A percentile compares a stretch with the other conserved stretches of the same genome.
Evolutionary conservation across 768 basidiomycete species (phyloP).

Genomic region (Leccinum imitatum): DNA sequence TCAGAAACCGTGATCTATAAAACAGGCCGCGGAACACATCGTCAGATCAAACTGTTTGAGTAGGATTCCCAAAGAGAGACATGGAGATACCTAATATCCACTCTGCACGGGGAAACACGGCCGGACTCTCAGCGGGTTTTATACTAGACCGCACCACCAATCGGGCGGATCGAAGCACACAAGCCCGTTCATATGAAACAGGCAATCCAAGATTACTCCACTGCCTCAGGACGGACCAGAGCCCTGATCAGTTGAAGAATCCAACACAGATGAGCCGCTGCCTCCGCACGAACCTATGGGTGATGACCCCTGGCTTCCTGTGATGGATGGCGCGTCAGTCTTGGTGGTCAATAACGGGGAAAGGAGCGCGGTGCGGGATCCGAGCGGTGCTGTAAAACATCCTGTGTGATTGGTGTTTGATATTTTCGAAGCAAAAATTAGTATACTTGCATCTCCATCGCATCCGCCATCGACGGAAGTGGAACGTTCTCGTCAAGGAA

Average conservation of each 20-base stretch:
- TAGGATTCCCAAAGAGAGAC: slow-evolving; percentile 22
- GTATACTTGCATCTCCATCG: slow-evolving; percentile 14
- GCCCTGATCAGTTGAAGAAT: background rate
- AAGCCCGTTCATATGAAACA: slow-evolving; percentile 7
- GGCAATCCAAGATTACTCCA: background rate
- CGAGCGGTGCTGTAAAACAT: background rate
- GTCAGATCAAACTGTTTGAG: slow-evolving; percentile 26
- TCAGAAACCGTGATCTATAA: slow-evolving; percentile 26
- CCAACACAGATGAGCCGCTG: slow-evolving; percentile 6
- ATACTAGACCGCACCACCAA: slow-evolving; percentile 9
- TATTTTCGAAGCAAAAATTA: background rate
- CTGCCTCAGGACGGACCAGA: slow-evolving; percentile 4
- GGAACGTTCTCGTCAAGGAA: slow-evolving; percentile 8
- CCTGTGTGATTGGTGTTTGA: slow-evolving; percentile 3
- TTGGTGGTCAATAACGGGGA: background rate
- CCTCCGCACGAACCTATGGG: background rate
- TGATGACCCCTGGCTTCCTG: background rate
- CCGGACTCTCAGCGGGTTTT: slow-evolving; percentile 12
- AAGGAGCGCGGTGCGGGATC: background rate
- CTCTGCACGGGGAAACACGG: slow-evolving; percentile 5
- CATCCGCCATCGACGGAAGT: slow-evolving; percentile 31
- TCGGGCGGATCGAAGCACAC: slow-evolving; percentile 9
- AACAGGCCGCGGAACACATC: slow-evolving; percentile 15
- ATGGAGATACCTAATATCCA: slow-evolving; percentile 15
- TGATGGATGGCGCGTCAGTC: background rate